Evolutionary conservation across 148 eudicot species (phyloP), one percentile per base, ranked within the genome.

Genomic region (Simmondsia chinensis): DNA sequence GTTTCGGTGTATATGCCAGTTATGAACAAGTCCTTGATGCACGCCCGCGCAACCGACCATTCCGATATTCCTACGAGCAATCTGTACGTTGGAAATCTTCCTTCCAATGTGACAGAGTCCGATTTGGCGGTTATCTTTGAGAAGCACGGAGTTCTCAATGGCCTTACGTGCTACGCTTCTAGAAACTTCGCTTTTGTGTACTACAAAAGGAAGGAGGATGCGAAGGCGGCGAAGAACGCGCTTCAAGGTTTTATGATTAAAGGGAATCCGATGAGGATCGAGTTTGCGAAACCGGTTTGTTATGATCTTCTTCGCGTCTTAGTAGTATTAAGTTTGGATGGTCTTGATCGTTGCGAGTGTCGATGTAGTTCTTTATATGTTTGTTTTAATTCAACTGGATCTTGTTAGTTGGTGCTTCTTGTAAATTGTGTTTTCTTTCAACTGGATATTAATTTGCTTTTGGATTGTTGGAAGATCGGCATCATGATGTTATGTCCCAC

Each of bases 281-380:
- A 89, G 56, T 89, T 89, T 64, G 87, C 95, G 14, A 84, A 70
- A 68, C 83, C 80, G 84, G 97, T 88, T 69, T 63, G 86, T 80
- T 53, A 60, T 47, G 23, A 31, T 57, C 74, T 48, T 34, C 39
- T 26, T 23, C 7, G 25, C 25, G 33, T 23, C 33, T 35, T 49
- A n/a, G n/a, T 58, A 13, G 22, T 15, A 15, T 5, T 6, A 46
- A 11, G 13, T 17, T 39, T 18, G n/a, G n/a, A n/a, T n/a, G n/a
- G n/a, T n/a, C n/a, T n/a, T n/a, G n/a, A n/a, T n/a, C n/a, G n/a
- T n/a, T n/a, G n/a, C n/a, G n/a, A n/a, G n/a, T n/a, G n/a, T n/a
- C n/a, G n/a, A n/a, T n/a, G n/a, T n/a, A n/a, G n/a, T n/a, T n/a
- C n/a, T n/a, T n/a, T n/a, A n/a, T n/a, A n/a, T n/a, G n/a, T n/a